Evolutionary conservation across 805 yeast genomes (phyloP).

Genomic region (Tetrapisispora nanseiensis): DNA sequence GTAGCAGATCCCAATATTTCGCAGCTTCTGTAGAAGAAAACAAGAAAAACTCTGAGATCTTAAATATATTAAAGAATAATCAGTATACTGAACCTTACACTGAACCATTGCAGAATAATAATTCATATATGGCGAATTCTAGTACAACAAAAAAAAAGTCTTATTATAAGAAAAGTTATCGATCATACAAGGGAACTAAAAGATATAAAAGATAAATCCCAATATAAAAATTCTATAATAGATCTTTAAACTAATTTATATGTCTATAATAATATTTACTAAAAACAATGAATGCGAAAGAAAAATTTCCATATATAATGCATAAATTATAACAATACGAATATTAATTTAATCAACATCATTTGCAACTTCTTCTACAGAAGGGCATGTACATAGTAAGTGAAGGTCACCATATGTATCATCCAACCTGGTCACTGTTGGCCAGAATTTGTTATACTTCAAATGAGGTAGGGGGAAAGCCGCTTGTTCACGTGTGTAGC

Average conservation of each 20-base stretch:
- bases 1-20: slow-evolving; percentile 16
- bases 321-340: not conserved
- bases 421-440: slow-evolving; percentile 83
- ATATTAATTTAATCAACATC: not conserved
- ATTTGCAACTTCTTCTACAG: slow-evolving; percentile 63
- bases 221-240: no score
- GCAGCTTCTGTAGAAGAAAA: slow-evolving; percentile 8
- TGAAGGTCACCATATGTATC: slow-evolving; percentile 92
- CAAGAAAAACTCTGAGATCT: slow-evolving; percentile 13
- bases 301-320: no score
- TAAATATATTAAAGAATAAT: slow-evolving; percentile 14
- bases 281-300: no score
- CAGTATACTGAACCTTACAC: slow-evolving; percentile 1
- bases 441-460: slow-evolving; percentile 81
- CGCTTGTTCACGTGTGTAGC: slow-evolving; percentile 87
- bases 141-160: not conserved
- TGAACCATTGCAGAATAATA: not conserved
- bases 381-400: slow-evolving; percentile 86
- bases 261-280: no score
- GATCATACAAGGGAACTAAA: slow-evolving; percentile 4
- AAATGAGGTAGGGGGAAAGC: slow-evolving; percentile 82
- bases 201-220: not conserved
- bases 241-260: no score
- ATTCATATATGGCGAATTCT: slow-evolving; percentile 5
- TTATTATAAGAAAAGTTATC: not conserved